Base-by-base conservation (phyloP, 768 basidiomycete genomes). In the Russula ochroleuca region DNA sequence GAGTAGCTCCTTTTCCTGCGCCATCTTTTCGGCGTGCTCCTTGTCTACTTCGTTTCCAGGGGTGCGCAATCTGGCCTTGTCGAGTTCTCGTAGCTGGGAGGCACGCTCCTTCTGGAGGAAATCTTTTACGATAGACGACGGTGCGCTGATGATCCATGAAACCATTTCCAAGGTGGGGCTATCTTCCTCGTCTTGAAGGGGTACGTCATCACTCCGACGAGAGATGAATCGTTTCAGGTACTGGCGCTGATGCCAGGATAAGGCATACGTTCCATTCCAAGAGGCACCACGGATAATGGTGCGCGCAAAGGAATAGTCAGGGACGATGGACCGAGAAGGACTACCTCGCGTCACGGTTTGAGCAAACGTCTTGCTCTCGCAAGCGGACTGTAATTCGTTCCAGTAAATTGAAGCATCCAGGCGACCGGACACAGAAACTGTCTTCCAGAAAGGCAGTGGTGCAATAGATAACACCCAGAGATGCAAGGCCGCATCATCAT, bases 181-280 rank as follows among this genome's bases (percentile, higher is more conserved):
- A 25, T 72, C 75, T 49, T 83, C 80, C 25, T 75, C 72, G 53
- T 80, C 77, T 61, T 85, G 77, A 37, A 86, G 70, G 3, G 85
- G 81, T 0, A 81, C 84, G 14, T 71, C 68, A 13, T 75, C 78
- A 0, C 76, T 77, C 5, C 73, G 65, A 21, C 71, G 66, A 61
- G 83, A 78, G 15, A 83, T 72, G 59, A 79, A 82, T 60, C 78
- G 79, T 47, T 77, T 78, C 65, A 92, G 74, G 73, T 85, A 91
- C 60, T 82, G 81, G 45, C 76, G 81, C 72, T 92, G 90, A 70
- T 83, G 80, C 80, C 82, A 85, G 0, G 86, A 83, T 52, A 92
- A 73, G 59, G 79, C 75, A 69, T 91, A 92, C 6, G 77, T 71
- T 15, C 79, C 70, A 37, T 75, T 79, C 90, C 90, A 92, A 2